Conservation (phyloP, 805 yeast genomes). For the Starmerella asiatica region DNA sequence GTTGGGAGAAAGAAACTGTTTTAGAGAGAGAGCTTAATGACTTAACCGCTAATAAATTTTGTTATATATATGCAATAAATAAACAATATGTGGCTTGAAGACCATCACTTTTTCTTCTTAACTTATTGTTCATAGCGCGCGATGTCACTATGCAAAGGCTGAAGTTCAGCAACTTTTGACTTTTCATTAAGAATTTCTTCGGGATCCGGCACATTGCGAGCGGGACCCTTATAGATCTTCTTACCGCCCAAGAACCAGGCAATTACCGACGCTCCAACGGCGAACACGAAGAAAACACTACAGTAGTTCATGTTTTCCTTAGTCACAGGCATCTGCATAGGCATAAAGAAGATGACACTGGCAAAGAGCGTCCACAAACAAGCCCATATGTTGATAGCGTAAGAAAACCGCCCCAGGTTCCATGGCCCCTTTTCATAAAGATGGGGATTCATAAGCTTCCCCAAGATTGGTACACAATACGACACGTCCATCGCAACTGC, state of each 20-base stretch:
- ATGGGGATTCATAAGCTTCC: slow-evolving; percentile 44
- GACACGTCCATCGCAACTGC: slow-evolving; percentile 59
- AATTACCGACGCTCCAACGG: slow-evolving; percentile 9
- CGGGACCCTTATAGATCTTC: slow-evolving; percentile 15
- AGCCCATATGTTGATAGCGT: slow-evolving; percentile 13
- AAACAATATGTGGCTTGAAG: too few relatives aligned
- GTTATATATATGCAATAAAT: too few relatives aligned
- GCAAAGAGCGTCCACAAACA: slow-evolving; percentile 19
- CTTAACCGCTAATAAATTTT: too few relatives aligned
- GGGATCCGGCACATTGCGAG: slow-evolving; percentile 21
- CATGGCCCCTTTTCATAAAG: slow-evolving; percentile 53
- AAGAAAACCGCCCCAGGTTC: slow-evolving; percentile 39
- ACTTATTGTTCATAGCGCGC: background rate
- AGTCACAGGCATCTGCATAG: slow-evolving; percentile 20
- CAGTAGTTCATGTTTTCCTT: slow-evolving; percentile 22
- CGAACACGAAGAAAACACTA: slow-evolving; percentile 19
- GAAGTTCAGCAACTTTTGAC: too few relatives aligned
- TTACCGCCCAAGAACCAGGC: slow-evolving; percentile 18
- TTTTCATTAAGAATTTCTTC: background rate
- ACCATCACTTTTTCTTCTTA: background rate
- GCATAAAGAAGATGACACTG: slow-evolving; percentile 21
- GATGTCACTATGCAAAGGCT: too few relatives aligned
- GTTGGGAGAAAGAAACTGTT: slow-evolving; percentile 19
- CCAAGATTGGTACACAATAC: slow-evolving; percentile 47
- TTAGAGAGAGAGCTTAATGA: too few relatives aligned